phyloP scores from a whole-genome alignment of 192 early-diverging fungal genomes.

The Martensiomyces pterosporus region DNA sequence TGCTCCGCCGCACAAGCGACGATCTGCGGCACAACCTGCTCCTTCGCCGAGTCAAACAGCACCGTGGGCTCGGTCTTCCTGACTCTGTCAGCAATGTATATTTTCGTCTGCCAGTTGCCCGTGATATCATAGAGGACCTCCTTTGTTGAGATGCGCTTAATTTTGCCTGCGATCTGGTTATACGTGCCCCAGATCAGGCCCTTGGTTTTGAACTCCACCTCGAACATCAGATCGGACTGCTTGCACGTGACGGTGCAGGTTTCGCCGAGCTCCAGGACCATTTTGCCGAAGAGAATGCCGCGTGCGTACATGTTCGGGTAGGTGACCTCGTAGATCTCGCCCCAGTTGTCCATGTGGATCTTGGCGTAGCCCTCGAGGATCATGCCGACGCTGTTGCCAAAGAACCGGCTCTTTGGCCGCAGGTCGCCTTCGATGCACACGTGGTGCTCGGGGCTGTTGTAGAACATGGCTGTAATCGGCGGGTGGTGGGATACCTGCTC shows the following conservation, averaged over 20 bases:
- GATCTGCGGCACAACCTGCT: slow-evolving; percentile 63
- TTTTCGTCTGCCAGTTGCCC: slow-evolving; percentile 84
- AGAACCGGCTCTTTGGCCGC: slow-evolving; percentile 80
- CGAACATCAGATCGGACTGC: slow-evolving; percentile 71
- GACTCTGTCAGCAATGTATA: slow-evolving; percentile 39
- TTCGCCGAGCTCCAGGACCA: slow-evolving; percentile 92
- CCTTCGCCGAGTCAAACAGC: slow-evolving; percentile 68
- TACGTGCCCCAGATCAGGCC: slow-evolving; percentile 64
- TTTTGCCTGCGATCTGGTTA: slow-evolving; percentile 78
- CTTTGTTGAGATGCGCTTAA: slow-evolving; percentile 69
- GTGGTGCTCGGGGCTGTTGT: slow-evolving; percentile 76
- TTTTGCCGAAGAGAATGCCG: slow-evolving; percentile 88
- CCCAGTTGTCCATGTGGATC: slow-evolving; percentile 49
- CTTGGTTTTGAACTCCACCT: slow-evolving; percentile 89
- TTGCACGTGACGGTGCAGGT: slow-evolving; percentile 65
- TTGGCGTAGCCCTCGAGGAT: slow-evolving; percentile 67
- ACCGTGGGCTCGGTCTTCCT: slow-evolving; percentile 49
- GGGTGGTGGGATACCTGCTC: slow-evolving; percentile 97
- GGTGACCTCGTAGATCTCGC: slow-evolving; percentile 74
- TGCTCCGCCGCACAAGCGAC: slow-evolving; percentile 65
- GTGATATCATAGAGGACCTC: slow-evolving; percentile 75
- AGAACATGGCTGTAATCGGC: slow-evolving; percentile 81
- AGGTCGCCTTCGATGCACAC: slow-evolving; percentile 77
- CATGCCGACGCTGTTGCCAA: slow-evolving; percentile 87
- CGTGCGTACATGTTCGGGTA: slow-evolving; percentile 94